Percentiles rank a stretch among this genome's conserved stretches.
Evolutionary conservation across 2,329 filamentous ascomycete species (phyloP).

Genomic region (Pseudohalonectria lignicola): DNA sequence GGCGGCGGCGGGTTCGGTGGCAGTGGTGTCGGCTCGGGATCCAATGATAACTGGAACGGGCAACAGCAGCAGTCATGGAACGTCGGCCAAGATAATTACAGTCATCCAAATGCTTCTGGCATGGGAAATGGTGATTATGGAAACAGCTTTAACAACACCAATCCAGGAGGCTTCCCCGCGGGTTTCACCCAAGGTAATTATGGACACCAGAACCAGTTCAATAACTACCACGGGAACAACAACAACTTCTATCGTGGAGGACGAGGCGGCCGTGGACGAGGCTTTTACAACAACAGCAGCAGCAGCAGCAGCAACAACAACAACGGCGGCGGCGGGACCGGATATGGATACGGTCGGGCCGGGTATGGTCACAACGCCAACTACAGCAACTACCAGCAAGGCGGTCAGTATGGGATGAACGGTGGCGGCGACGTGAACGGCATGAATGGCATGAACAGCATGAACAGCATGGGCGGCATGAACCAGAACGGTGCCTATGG

Average conservation of each 20-base stretch:
- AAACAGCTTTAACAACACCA: constrained; percentile 58
- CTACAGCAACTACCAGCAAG: too few species aligned
- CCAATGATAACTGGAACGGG: constrained; percentile 65
- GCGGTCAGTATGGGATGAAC: too few species aligned
- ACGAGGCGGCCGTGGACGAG: constrained; percentile 51
- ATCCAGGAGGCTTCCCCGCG: constrained; percentile 60
- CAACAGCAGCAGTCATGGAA: constrained; percentile 74
- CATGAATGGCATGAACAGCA: constrained; percentile 16
- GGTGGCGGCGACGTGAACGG: constrained; percentile 15
- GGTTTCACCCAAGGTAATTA: constrained; percentile 78
- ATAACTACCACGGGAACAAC: constrained; percentile 55
- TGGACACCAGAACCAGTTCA: constrained; percentile 63
- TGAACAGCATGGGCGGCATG: too few species aligned
- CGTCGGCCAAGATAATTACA: constrained; percentile 80
- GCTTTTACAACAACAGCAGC: constrained; percentile 29
- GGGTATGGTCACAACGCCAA: constrained; percentile 37
- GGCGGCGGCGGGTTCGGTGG: constrained; percentile 43
- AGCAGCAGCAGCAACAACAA: background rate
- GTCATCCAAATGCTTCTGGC: constrained; percentile 71
- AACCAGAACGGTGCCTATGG: constrained; percentile 13
- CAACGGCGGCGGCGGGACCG: constrained; percentile 10
- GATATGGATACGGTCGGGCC: constrained; percentile 43
- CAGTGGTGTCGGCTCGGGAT: constrained; percentile 40
- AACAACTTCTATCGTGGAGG: constrained; percentile 41
- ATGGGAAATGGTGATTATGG: constrained; percentile 74